These are phyloP conservation scores for Arabidopsis arenosa DNA, from an alignment of 345 rosid species.

Conservation along the genomic window DNA sequence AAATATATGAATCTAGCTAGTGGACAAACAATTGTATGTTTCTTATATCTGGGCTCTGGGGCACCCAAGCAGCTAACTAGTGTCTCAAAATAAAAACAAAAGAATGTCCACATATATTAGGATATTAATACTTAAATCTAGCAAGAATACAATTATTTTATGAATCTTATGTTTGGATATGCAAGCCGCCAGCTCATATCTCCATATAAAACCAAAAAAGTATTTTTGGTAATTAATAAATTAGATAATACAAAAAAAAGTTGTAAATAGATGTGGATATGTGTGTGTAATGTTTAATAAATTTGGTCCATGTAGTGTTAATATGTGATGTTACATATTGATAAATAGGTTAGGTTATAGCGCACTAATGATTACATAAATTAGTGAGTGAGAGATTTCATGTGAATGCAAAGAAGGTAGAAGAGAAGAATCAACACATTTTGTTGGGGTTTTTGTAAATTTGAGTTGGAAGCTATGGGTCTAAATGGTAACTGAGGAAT, in stretches of 20 bases:
- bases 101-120: conserved; percentile 24
- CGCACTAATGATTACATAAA: conserved; percentile 11
- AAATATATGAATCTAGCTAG: conserved; percentile 23
- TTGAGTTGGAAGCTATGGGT: conserved; percentile 7
- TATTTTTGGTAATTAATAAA: conserved; percentile 5
- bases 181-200: conserved; percentile 35
- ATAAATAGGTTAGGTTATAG: conserved; percentile 32
- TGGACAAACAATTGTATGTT: conserved; percentile 28
- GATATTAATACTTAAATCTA: conserved; percentile 11
- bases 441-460: neutral
- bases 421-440: neutral
- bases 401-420: conserved; percentile 27
- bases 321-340: conserved; percentile 23
- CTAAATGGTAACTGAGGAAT: no score
- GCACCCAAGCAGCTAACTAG: conserved; percentile 15
- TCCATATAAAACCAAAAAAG: conserved; percentile 2
- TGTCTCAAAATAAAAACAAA: conserved; percentile 36
- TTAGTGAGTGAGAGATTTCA: conserved; percentile 23
- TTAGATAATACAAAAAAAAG: neutral
- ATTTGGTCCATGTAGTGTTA: conserved; percentile 1
- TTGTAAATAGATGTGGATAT: conserved; percentile 11
- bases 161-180: conserved; percentile 30
- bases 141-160: conserved; percentile 25
- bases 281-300: neutral
- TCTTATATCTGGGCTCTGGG: conserved; percentile 32